phyloP scores from a whole-genome alignment of 805 yeast genomes.

The Maudiozyma bulderi region DNA sequence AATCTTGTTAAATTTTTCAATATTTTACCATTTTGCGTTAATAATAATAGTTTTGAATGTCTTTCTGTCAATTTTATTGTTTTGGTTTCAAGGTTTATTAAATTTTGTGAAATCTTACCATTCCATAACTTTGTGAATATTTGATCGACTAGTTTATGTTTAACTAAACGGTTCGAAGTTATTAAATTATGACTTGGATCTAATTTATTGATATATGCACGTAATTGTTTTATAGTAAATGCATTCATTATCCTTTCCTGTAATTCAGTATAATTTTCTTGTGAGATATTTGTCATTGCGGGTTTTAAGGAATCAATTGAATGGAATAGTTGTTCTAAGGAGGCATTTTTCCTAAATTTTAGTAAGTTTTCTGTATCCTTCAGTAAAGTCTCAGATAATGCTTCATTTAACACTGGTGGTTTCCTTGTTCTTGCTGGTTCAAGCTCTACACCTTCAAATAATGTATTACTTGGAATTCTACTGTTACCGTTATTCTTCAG shows the following conservation, averaged over 20 bases:
- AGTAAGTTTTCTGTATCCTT: constrained; percentile 12
- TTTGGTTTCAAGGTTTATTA: background rate
- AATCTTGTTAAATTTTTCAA: constrained; percentile 24
- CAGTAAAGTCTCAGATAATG: background rate
- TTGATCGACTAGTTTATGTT: constrained; percentile 8
- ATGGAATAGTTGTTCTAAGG: constrained; percentile 19
- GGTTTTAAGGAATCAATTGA: constrained; percentile 24
- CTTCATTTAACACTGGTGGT: background rate
- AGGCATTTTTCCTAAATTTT: constrained; percentile 16
- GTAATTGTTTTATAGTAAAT: constrained; percentile 22
- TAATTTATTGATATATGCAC: constrained; percentile 12
- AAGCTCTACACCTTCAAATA: constrained; percentile 24
- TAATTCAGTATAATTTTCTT: constrained; percentile 14
- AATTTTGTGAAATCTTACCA: constrained; percentile 4
- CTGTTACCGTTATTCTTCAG: background rate
- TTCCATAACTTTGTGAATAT: constrained; percentile 17
- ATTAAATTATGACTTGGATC: constrained; percentile 2
- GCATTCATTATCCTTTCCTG: constrained; percentile 14
- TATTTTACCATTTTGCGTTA: constrained; percentile 28
- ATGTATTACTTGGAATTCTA: constrained; percentile 3
- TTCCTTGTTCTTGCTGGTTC: constrained; percentile 1
- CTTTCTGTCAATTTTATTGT: constrained; percentile 3
- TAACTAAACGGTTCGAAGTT: constrained; percentile 1
- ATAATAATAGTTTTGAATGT: constrained; percentile 12
- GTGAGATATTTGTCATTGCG: constrained; percentile 12